A percentile compares a stretch with the other conserved stretches of the same genome.
phyloP scores from a whole-genome alignment of 129 eudicot species.

The Ambrosia artemisiifolia region DNA sequence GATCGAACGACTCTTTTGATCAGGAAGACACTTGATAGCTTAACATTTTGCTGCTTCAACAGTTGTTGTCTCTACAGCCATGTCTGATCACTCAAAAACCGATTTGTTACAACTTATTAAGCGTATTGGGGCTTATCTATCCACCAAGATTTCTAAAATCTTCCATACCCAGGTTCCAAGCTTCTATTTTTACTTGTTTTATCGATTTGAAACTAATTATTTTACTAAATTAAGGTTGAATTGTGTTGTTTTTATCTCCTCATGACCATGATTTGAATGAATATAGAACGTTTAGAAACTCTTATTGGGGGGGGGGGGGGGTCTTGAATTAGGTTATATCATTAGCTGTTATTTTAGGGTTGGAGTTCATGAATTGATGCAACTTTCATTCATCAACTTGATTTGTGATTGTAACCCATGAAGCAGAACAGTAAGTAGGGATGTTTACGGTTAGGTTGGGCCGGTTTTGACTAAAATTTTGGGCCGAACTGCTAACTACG shows the following conservation, averaged over 20 bases:
- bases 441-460: too few relatives aligned
- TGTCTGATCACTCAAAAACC: conserved; percentile 66
- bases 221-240: conserved; percentile 9
- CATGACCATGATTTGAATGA: not conserved
- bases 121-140: conserved; percentile 57
- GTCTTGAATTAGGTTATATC: conserved; percentile 3
- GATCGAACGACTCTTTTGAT: not conserved
- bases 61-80: conserved; percentile 12
- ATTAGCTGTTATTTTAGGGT: conserved; percentile 3
- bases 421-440: not conserved
- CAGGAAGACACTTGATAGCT: not conserved
- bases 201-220: not conserved
- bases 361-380: not conserved
- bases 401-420: conserved; percentile 1
- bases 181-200: conserved; percentile 1
- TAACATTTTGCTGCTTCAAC: not conserved
- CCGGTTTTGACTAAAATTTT: too few relatives aligned
- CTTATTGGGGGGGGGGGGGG: not conserved
- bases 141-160: conserved; percentile 61
- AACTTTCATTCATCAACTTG: not conserved
- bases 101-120: conserved; percentile 57
- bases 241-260: not conserved
- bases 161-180: conserved; percentile 45
- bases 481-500: too few relatives aligned
- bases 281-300: not conserved